These are phyloP conservation scores for Sonneratia alba DNA, from an alignment of 345 rosid species.

Conservation along the genomic window DNA sequence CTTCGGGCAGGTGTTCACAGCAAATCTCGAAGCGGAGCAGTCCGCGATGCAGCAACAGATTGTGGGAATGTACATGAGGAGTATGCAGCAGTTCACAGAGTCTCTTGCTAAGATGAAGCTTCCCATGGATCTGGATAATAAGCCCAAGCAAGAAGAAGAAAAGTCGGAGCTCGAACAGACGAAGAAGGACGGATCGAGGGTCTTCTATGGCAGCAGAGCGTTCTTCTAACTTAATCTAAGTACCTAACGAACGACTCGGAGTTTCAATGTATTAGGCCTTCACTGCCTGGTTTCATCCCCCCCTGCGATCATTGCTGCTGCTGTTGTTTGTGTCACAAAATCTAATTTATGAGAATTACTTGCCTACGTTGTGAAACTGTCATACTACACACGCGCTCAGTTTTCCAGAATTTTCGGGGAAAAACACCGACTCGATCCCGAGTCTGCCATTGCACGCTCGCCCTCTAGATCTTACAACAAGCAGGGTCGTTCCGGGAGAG, in stretches of 20 bases:
- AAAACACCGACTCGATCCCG: neutral
- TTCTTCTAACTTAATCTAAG: constrained; percentile 43
- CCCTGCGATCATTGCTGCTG: no score
- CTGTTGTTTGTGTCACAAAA: no score
- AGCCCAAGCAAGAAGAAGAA: constrained; percentile 19
- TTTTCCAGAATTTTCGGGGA: no score
- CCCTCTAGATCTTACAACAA: neutral
- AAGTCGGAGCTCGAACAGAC: constrained; percentile 7
- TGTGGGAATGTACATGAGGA: constrained; percentile 96
- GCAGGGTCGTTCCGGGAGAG: neutral
- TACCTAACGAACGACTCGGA: neutral
- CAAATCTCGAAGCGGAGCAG: constrained; percentile 53
- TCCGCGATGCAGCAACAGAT: constrained; percentile 89
- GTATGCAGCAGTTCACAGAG: constrained; percentile 87
- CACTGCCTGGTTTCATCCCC: no score
- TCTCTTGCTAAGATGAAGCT: constrained; percentile 90
- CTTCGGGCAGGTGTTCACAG: constrained; percentile 22
- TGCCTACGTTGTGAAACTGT: no score
- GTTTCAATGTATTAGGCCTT: no score
- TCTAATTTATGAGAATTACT: no score
- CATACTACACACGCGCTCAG: no score
- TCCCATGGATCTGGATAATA: constrained; percentile 61
- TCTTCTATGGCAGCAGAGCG: constrained; percentile 92
- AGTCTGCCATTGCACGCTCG: neutral
- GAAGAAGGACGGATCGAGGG: constrained; percentile 70